These are phyloP conservation scores for Erodium maritimum DNA, from an alignment of 345 rosid species.

Conservation along the genomic window DNA sequence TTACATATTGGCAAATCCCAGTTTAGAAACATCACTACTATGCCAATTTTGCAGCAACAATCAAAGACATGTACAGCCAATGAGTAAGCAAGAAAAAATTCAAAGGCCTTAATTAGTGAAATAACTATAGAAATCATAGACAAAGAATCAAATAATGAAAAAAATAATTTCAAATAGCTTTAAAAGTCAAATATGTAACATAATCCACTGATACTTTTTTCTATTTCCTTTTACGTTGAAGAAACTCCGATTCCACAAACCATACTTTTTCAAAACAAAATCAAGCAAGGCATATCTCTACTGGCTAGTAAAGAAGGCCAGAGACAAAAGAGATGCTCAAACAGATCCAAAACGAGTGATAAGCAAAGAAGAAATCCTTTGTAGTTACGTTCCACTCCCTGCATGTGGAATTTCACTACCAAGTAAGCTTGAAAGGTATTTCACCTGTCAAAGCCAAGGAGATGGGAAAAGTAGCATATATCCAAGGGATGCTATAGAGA, in stretches of 20 bases:
- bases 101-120: too few species aligned
- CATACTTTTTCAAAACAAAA: neutral
- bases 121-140: too few species aligned
- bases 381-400: too few species aligned
- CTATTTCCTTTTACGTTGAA: too few species aligned
- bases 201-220: too few species aligned
- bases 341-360: neutral
- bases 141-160: too few species aligned
- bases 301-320: neutral
- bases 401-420: neutral
- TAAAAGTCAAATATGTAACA: too few species aligned
- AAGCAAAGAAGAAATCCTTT: neutral
- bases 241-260: too few species aligned
- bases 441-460: neutral
- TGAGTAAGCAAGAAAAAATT: neutral
- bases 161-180: too few species aligned
- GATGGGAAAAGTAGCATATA: neutral
- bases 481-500: neutral
- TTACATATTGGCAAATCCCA: too few species aligned
- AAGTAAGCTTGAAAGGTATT: neutral
- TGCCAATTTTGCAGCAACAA: neutral
- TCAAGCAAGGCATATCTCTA: neutral
- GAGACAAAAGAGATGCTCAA: neutral
- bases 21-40: neutral
- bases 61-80: neutral